These are phyloP conservation scores for Ilex asprella DNA, from an alignment of 257 asterid genomes.

Conservation along the genomic window DNA sequence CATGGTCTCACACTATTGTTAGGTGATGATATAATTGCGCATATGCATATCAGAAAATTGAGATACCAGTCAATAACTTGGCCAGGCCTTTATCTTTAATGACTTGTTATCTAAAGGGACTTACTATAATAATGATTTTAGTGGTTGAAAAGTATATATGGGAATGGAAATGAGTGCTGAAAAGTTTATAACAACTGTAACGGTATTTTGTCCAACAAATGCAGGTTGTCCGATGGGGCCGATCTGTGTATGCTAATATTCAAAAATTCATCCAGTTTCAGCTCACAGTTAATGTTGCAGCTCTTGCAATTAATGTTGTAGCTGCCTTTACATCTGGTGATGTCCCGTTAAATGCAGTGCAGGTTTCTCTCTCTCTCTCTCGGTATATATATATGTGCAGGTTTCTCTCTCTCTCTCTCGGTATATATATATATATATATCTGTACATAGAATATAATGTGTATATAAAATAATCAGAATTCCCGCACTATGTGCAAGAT, in stretches of 20 bases:
- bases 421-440: too few species aligned
- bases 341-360: slow-evolving; percentile 95
- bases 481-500: too few species aligned
- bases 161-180: neutral
- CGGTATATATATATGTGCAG: neutral
- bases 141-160: neutral
- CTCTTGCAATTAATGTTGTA: slow-evolving; percentile 79
- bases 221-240: slow-evolving; percentile 98
- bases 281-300: slow-evolving; percentile 94
- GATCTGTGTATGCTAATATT: slow-evolving; percentile 93
- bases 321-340: slow-evolving; percentile 87
- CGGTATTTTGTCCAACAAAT: slow-evolving; percentile 8
- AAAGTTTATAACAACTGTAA: neutral
- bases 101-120: neutral
- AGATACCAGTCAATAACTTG: neutral
- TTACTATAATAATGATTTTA: neutral
- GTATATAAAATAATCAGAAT: too few species aligned
- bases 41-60: neutral
- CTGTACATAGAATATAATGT: neutral
- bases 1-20: neutral
- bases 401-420: slow-evolving; percentile 3
- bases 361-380: slow-evolving; percentile 39
- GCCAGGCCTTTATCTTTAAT: neutral
- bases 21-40: neutral
- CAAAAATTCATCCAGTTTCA: slow-evolving; percentile 98